A percentile compares a stretch with the other conserved stretches of the same genome.
Evolutionary conservation across 1,284 basidiomycete genomes (phyloP).

Genomic region (Austroboletus sp.): DNA sequence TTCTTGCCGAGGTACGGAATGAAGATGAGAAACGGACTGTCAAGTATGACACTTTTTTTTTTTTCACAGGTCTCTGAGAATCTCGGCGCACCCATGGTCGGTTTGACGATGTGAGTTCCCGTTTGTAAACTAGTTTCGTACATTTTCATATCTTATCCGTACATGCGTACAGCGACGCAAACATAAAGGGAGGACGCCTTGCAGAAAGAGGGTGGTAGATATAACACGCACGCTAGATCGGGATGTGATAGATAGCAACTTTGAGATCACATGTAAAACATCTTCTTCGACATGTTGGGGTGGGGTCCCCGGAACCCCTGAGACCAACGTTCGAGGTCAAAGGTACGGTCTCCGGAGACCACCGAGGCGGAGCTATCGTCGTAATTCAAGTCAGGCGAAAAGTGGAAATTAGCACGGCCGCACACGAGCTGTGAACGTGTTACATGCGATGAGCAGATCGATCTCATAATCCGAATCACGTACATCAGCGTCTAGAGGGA

Average conservation of each 20-base stretch:
- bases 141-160: slow-evolving; percentile 5
- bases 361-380: slow-evolving; percentile 32
- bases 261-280: slow-evolving; percentile 40
- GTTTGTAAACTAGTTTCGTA: slow-evolving; percentile 3
- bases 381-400: slow-evolving; percentile 33
- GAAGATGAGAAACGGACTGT: not conserved
- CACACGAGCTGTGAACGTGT: slow-evolving; percentile 43
- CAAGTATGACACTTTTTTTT: not conserved
- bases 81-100: slow-evolving; percentile 88
- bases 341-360: slow-evolving; percentile 17
- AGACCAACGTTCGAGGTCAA: slow-evolving; percentile 37
- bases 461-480: slow-evolving; percentile 10
- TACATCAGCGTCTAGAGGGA: slow-evolving; percentile 49
- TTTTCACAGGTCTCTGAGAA: slow-evolving; percentile 70
- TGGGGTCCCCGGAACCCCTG: slow-evolving; percentile 22
- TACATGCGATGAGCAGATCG: slow-evolving; percentile 1
- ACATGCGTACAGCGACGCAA: slow-evolving; percentile 41
- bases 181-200: slow-evolving; percentile 58
- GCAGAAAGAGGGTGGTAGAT: slow-evolving; percentile 47
- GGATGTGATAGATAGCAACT: too few relatives aligned
- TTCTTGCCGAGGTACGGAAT: slow-evolving; percentile 62
- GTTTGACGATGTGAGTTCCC: slow-evolving; percentile 71
- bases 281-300: slow-evolving; percentile 24
- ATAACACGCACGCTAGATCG: not conserved
- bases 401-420: slow-evolving; percentile 43